phyloP scores from a whole-genome alignment of 1,284 basidiomycete genomes.

The Ceratobasidium theobromae region DNA sequence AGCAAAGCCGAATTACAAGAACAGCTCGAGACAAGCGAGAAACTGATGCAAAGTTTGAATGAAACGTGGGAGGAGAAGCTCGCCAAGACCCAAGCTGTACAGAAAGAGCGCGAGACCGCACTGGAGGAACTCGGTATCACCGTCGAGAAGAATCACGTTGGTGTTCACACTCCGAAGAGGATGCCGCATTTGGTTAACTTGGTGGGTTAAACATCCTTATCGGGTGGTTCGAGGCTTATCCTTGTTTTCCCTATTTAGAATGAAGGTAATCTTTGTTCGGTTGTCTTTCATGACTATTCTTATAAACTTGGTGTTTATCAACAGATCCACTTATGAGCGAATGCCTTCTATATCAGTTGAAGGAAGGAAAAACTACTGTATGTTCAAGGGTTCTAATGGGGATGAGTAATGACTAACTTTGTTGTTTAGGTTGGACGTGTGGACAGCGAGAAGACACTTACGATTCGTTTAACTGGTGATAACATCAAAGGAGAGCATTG shows the following conservation, averaged over 20 bases:
- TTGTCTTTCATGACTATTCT: slow-evolving; percentile 29
- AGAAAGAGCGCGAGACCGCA: slow-evolving; percentile 95
- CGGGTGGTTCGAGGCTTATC: too few relatives aligned
- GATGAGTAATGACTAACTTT: neutral
- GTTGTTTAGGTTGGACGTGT: slow-evolving; percentile 69
- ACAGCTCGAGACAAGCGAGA: slow-evolving; percentile 94
- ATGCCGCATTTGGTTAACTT: slow-evolving; percentile 96
- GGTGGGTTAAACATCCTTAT: too few relatives aligned
- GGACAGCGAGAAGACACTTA: slow-evolving; percentile 76
- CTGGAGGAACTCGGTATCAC: slow-evolving; percentile 96
- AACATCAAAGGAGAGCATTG: slow-evolving; percentile 94
- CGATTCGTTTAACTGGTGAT: slow-evolving; percentile 89
- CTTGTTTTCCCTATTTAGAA: slow-evolving; percentile 53
- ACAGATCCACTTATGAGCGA: slow-evolving; percentile 86
- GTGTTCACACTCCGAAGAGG: slow-evolving; percentile 99
- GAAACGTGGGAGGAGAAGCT: slow-evolving; percentile 99
- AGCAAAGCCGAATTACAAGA: slow-evolving; percentile 97
- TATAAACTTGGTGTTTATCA: neutral
- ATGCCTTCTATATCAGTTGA: slow-evolving; percentile 94
- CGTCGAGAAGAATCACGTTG: slow-evolving; percentile 93
- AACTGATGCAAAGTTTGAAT: slow-evolving; percentile 93
- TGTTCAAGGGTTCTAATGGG: slow-evolving; percentile 36
- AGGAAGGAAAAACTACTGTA: slow-evolving; percentile 80
- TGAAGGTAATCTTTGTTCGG: slow-evolving; percentile 59
- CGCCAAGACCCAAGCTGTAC: slow-evolving; percentile 87